phyloP scores from a whole-genome alignment of 148 eudicot species.

The Camellia sinensis region DNA sequence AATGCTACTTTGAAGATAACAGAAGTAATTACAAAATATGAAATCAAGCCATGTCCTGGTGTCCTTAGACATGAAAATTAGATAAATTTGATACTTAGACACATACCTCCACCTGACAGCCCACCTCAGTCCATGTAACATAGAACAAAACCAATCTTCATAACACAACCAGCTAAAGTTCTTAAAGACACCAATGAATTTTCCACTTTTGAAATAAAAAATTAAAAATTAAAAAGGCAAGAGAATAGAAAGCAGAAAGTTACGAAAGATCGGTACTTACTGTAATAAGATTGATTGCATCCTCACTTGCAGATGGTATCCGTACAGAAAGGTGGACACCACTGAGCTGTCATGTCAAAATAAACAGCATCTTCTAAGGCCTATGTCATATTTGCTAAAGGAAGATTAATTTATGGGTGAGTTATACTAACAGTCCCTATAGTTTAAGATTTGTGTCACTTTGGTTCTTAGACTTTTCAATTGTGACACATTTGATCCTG shows the following conservation, averaged over 20 bases:
- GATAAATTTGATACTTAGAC: too few relatives aligned
- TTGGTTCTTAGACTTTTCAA: too few relatives aligned
- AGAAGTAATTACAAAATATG: too few relatives aligned
- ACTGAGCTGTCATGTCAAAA: conserved; percentile 42
- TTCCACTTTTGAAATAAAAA: background rate
- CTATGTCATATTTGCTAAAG: background rate
- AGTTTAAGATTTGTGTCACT: too few relatives aligned
- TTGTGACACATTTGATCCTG: too few relatives aligned
- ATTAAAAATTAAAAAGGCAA: background rate
- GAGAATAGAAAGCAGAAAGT: background rate
- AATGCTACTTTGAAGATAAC: too few relatives aligned
- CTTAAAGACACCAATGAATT: background rate
- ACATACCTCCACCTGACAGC: too few relatives aligned
- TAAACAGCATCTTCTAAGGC: background rate
- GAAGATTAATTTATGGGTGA: background rate
- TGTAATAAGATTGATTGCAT: conserved; percentile 65
- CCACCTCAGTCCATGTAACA: too few relatives aligned
- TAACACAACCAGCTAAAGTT: background rate
- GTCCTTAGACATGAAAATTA: too few relatives aligned
- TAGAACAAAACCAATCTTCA: background rate
- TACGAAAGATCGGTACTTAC: conserved; percentile 28
- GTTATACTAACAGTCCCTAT: too few relatives aligned
- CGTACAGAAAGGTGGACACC: conserved; percentile 63
- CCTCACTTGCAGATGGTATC: conserved; percentile 72
- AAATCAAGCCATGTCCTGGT: too few relatives aligned